A percentile compares a stretch with the other conserved stretches of the same genome.
Evolutionary conservation across 768 basidiomycete species (phyloP).

Genomic region (Glaciozyma antarctica): DNA sequence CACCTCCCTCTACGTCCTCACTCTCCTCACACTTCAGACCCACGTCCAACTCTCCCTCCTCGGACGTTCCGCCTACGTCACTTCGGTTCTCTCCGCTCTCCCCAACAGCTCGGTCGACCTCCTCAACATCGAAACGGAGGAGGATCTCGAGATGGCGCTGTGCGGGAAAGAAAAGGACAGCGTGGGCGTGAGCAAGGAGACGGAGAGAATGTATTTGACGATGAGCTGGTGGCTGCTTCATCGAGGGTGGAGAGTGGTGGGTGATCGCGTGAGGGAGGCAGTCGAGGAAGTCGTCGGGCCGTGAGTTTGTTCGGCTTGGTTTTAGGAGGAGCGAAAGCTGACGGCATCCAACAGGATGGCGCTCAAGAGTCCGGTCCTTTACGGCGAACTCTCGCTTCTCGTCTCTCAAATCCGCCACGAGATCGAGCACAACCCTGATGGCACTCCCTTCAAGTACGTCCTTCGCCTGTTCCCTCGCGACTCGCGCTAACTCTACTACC

Average conservation of each 20-base stretch:
- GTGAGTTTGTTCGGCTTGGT: conserved; percentile 45
- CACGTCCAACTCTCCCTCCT: conserved; percentile 76
- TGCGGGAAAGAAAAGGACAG: conserved; percentile 37
- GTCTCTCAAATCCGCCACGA: conserved; percentile 63
- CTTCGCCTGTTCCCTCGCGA: conserved; percentile 4
- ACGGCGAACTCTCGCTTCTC: conserved; percentile 58
- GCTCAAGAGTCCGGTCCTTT: conserved; percentile 63
- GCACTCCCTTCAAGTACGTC: conserved; percentile 44
- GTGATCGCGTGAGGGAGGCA: conserved; percentile 57
- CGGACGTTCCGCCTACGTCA: conserved; percentile 68
- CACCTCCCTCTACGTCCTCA: conserved; percentile 74
- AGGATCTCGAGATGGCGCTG: conserved; percentile 21
- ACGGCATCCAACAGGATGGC: conserved; percentile 53
- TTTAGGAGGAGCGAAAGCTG: neutral
- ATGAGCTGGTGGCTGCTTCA: conserved; percentile 89
- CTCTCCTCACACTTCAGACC: conserved; percentile 76
- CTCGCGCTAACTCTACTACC: neutral
- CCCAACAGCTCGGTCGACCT: conserved; percentile 2
- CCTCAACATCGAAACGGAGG: neutral
- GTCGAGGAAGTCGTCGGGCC: conserved; percentile 77
- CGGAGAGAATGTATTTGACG: conserved; percentile 69
- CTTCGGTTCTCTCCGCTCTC: conserved; percentile 50
- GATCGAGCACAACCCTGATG: conserved; percentile 57
- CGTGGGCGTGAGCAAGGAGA: conserved; percentile 49
- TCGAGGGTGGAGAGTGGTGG: conserved; percentile 81